phyloP scores from a whole-genome alignment of 352 stramenopile species.

The Pythium sp. region DNA sequence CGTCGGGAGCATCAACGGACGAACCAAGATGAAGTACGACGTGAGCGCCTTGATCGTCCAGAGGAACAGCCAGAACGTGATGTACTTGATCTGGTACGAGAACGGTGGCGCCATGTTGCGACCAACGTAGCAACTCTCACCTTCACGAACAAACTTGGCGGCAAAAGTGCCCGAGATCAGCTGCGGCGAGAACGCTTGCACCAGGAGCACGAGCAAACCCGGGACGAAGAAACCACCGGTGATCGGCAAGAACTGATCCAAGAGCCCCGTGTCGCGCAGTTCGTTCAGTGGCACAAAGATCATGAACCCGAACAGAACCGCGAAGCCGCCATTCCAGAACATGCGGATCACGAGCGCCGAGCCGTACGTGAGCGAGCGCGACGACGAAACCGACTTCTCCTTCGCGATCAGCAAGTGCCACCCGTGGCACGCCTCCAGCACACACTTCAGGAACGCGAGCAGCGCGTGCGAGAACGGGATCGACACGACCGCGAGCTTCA shows the following conservation, averaged over 20 bases:
- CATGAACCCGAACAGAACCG: slow-evolving; percentile 52
- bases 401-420: slow-evolving; percentile 57
- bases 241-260: slow-evolving; percentile 43
- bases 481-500: slow-evolving; percentile 51
- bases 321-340: slow-evolving; percentile 64
- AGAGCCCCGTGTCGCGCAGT: slow-evolving; percentile 37
- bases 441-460: slow-evolving; percentile 55
- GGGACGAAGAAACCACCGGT: slow-evolving; percentile 47
- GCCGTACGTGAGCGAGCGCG: slow-evolving; percentile 59
- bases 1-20: slow-evolving; percentile 61
- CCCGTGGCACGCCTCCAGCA: slow-evolving; percentile 62
- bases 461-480: slow-evolving; percentile 49
- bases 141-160: slow-evolving; percentile 71
- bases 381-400: slow-evolving; percentile 48
- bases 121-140: slow-evolving; percentile 67
- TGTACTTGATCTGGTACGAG: slow-evolving; percentile 62
- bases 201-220: slow-evolving; percentile 45
- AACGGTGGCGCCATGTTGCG: slow-evolving; percentile 63
- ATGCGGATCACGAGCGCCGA: slow-evolving; percentile 44
- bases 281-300: slow-evolving; percentile 59
- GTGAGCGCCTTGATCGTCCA: slow-evolving; percentile 51
- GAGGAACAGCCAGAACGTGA: slow-evolving; percentile 57
- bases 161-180: slow-evolving; percentile 53
- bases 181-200: slow-evolving; percentile 50
- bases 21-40: slow-evolving; percentile 69